These are phyloP conservation scores for Wickerhamia fluorescens DNA, from an alignment of 805 yeast species.

Conservation along the genomic window DNA sequence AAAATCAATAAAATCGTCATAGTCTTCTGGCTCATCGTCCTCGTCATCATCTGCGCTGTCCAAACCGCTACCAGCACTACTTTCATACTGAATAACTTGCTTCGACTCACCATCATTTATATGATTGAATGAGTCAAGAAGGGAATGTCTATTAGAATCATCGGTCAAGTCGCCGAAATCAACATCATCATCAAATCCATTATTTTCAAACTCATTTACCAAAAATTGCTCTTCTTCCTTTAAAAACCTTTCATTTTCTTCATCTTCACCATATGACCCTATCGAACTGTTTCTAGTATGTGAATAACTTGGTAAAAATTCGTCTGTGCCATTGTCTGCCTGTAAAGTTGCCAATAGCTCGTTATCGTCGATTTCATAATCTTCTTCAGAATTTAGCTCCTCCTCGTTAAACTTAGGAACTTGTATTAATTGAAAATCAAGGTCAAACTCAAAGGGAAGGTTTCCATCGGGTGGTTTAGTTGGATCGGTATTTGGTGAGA, in stretches of 20 bases:
- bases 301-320: conserved; percentile 17
- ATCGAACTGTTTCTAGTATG: conserved; percentile 20
- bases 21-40: conserved; percentile 36
- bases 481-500: conserved; percentile 11
- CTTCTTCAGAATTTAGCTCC: conserved; percentile 52
- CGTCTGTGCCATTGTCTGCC: conserved; percentile 40
- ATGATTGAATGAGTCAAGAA: conserved; percentile 15
- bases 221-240: conserved; percentile 39
- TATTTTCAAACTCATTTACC: conserved; percentile 39
- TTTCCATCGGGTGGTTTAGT: conserved; percentile 5
- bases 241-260: conserved; percentile 30
- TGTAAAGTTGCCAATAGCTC: conserved; percentile 40
- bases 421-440: conserved; percentile 29
- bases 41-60: conserved; percentile 26
- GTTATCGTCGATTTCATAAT: conserved; percentile 51
- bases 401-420: conserved; percentile 48
- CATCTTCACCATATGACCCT: conserved; percentile 24
- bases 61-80: conserved; percentile 25
- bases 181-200: conserved; percentile 38
- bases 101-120: conserved; percentile 18
- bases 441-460: conserved; percentile 18
- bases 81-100: conserved; percentile 35
- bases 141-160: conserved; percentile 7
- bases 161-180: conserved; percentile 16
- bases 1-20: conserved; percentile 32